Evolutionary conservation across 1,284 basidiomycete species (phyloP), one percentile per base, ranked within the genome.

Genomic region (Apiotrichum veenhuisii): DNA sequence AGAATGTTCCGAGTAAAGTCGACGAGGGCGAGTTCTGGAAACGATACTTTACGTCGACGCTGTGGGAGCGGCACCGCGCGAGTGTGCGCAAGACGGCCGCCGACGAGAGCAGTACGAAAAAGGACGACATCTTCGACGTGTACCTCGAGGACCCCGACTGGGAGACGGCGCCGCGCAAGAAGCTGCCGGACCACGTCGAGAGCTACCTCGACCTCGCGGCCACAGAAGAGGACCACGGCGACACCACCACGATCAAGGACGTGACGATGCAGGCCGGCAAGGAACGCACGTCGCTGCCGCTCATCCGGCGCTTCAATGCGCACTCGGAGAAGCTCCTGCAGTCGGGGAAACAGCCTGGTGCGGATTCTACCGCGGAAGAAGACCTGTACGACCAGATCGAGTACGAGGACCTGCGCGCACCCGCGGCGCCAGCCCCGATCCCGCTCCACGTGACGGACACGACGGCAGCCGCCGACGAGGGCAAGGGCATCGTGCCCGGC

Each of bases 241-340:
- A 93, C 79, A 87, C 87, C 2, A 89, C 91, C 5, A 95, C 92
- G 64, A 83, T 86, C 59, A 86, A 84, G 71, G 96, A 99, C 70
- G 77, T 90, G 45, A 98, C 96, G 0, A 99, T 98, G 96, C 89
- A 92, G 70, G 86, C 94, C 5, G 96, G 96, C 9, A 84, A 87
- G 64, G 89, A 96, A 72, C 82, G 87, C 49, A 87, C 86, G 23
- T 88, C 89, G 20, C 76, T 99, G 38, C 96, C 96, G 0, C 82
- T 98, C 34, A 97, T 99, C 67, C 83, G 96, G 42, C 88, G 95
- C 67, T 98, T 98, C 79, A 98, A 98, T 70, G 91, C 97, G 69
- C 96, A 98, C 75, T 95, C 91, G 0, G 89, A 94, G 66, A 82
- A 91, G 62, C 78, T 98, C 17, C 80, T 98, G 10, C 50, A 51